Conservation (phyloP, 768 basidiomycete genomes). For the Lactifluus volemus region DNA sequence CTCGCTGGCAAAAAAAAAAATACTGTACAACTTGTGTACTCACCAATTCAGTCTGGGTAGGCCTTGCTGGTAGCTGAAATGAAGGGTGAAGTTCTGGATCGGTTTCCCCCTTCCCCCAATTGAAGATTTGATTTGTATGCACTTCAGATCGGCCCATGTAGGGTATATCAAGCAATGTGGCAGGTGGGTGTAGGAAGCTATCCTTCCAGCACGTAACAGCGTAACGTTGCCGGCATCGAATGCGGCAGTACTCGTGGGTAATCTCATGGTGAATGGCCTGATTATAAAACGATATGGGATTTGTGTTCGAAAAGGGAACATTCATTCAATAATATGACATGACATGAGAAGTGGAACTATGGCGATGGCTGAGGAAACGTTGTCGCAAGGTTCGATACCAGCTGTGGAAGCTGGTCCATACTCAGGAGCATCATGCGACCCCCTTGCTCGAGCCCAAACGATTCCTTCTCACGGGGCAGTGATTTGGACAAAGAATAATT, state of each 20-base stretch:
- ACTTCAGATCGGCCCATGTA: not conserved
- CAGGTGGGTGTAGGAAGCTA: not conserved
- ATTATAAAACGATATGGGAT: not conserved
- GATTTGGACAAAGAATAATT: constrained; percentile 48
- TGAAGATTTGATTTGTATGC: not conserved
- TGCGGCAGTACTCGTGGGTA: not conserved
- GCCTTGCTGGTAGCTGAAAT: not conserved
- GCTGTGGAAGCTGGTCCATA: constrained; percentile 30
- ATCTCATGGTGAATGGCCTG: not conserved
- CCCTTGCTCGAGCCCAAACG: constrained; percentile 63
- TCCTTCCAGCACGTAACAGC: not conserved
- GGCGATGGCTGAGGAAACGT: constrained; percentile 1
- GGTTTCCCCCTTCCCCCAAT: not conserved
- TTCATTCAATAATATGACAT: not conserved
- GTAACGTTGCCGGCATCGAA: not conserved
- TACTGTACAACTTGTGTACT: not conserved
- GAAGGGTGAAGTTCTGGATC: no score
- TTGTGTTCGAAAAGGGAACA: not conserved
- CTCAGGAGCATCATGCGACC: constrained; percentile 60
- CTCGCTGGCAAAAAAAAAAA: not conserved
- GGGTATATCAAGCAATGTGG: not conserved
- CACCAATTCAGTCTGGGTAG: not conserved
- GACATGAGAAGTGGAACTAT: not conserved
- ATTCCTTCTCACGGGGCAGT: constrained; percentile 48
- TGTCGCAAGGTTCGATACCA: constrained; percentile 28